Conservation (phyloP, 2,329 filamentous ascomycete genomes). For the Curvularia verruculosa region DNA sequence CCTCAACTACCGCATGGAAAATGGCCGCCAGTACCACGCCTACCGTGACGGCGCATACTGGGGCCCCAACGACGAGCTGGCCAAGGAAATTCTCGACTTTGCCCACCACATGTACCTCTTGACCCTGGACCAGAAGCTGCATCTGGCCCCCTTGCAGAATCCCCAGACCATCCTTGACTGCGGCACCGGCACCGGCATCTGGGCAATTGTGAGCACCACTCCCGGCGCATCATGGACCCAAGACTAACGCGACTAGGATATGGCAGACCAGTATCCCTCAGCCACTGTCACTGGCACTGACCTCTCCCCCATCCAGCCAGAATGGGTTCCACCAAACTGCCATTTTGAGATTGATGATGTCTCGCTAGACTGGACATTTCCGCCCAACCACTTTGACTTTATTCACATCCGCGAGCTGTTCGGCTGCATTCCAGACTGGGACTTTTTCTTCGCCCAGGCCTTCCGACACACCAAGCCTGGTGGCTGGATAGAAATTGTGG, state of each 20-base stretch:
- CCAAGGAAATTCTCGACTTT: constrained; percentile 54
- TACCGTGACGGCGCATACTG: constrained; percentile 48
- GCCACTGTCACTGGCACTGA: constrained; percentile 52
- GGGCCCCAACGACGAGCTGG: constrained; percentile 53
- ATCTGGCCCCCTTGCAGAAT: constrained; percentile 42
- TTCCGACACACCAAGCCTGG: constrained; percentile 49
- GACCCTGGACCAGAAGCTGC: constrained; percentile 43
- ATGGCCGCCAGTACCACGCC: constrained; percentile 47
- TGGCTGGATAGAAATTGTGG: constrained; percentile 53
- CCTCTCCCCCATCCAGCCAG: constrained; percentile 58
- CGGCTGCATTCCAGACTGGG: constrained; percentile 55
- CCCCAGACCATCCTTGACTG: constrained; percentile 43
- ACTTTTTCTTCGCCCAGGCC: constrained; percentile 49
- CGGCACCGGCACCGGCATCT: constrained; percentile 48
- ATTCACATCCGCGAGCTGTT: constrained; percentile 56
- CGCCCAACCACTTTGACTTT: constrained; percentile 50
- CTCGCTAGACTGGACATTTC: constrained; percentile 51
- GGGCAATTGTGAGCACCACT: constrained; percentile 40
- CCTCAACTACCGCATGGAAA: constrained; percentile 46
- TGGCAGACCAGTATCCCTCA: constrained; percentile 39
- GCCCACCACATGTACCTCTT: constrained; percentile 50
- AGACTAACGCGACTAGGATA: constrained; percentile 20
- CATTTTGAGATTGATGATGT: constrained; percentile 57
- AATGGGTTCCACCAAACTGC: constrained; percentile 55
- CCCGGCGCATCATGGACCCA: not conserved